A percentile compares a stretch with the other conserved stretches of the same genome.
phyloP scores from a whole-genome alignment of 495 filamentous ascomycete genomes.

The Tuber calosporum region DNA sequence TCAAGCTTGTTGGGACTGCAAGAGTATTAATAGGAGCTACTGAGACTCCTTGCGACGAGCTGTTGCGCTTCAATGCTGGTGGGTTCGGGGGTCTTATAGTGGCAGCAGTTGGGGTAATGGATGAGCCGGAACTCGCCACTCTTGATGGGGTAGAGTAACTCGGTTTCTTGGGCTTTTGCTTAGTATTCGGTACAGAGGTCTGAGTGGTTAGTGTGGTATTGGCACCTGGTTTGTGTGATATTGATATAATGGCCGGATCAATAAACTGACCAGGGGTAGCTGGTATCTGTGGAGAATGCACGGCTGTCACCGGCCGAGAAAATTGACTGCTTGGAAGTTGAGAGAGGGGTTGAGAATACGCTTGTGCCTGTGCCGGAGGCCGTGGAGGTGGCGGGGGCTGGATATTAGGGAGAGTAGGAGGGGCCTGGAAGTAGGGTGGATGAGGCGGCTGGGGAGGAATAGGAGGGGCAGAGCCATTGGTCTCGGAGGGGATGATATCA shows the following conservation, averaged over 20 bases:
- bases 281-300: slow-evolving; percentile 17
- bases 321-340: slow-evolving; percentile 12
- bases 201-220: slow-evolving; percentile 3
- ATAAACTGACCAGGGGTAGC: slow-evolving; percentile 43
- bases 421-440: slow-evolving; percentile 11
- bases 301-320: slow-evolving; percentile 19
- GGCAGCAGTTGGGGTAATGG: neutral
- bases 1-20: slow-evolving; percentile 2
- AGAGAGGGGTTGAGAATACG: slow-evolving; percentile 21
- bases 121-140: slow-evolving; percentile 5
- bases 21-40: slow-evolving; percentile 18
- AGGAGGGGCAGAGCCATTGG: slow-evolving; percentile 21
- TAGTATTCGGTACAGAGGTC: slow-evolving; percentile 11
- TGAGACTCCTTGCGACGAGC: slow-evolving; percentile 19
- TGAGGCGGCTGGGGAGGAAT: slow-evolving; percentile 29
- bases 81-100: slow-evolving; percentile 12
- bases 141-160: slow-evolving; percentile 29
- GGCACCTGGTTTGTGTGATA: slow-evolving; percentile 26
- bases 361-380: slow-evolving; percentile 6
- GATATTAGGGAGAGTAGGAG: neutral
- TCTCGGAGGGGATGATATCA: slow-evolving; percentile 43
- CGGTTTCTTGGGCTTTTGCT: slow-evolving; percentile 17
- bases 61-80: slow-evolving; percentile 15
- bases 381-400: slow-evolving; percentile 20
- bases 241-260: slow-evolving; percentile 51